phyloP scores from a whole-genome alignment of 371 early-diverging fungal species.

The Mucor mucedo region DNA sequence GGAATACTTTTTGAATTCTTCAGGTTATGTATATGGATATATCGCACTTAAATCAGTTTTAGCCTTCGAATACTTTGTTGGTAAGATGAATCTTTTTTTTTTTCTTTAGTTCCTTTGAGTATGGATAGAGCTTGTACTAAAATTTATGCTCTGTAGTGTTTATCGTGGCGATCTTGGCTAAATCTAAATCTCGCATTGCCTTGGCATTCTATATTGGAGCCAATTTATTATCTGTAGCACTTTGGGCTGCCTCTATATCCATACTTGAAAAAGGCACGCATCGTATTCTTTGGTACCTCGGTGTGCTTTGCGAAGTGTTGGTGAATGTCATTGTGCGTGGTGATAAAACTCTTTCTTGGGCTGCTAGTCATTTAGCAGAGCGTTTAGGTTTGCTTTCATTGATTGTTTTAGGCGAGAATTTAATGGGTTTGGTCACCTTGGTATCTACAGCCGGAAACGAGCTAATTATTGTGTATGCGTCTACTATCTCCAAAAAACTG shows the following conservation, averaged over 20 bases:
- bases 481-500: not conserved
- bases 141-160: conserved; percentile 28
- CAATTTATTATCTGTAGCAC: conserved; percentile 55
- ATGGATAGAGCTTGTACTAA: not conserved
- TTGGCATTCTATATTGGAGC: conserved; percentile 49
- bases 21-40: conserved; percentile 57
- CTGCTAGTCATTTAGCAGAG: conserved; percentile 65
- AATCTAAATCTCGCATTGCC: conserved; percentile 49
- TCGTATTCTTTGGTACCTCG: conserved; percentile 58
- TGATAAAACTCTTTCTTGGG: conserved; percentile 60
- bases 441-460: conserved; percentile 44
- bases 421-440: conserved; percentile 50
- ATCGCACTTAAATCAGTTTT: conserved; percentile 56
- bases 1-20: conserved; percentile 51
- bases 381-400: conserved; percentile 60
- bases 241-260: conserved; percentile 56
- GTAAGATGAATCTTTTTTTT: conserved; percentile 33
- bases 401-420: conserved; percentile 59
- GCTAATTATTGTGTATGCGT: conserved; percentile 38
- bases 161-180: conserved; percentile 47
- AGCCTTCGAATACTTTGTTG: conserved; percentile 60
- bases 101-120: not conserved
- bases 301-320: conserved; percentile 52
- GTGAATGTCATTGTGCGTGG: conserved; percentile 56
- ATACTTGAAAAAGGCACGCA: conserved; percentile 49